phyloP scores from a whole-genome alignment of 257 asterid species.

The Cinchona pubescens region DNA sequence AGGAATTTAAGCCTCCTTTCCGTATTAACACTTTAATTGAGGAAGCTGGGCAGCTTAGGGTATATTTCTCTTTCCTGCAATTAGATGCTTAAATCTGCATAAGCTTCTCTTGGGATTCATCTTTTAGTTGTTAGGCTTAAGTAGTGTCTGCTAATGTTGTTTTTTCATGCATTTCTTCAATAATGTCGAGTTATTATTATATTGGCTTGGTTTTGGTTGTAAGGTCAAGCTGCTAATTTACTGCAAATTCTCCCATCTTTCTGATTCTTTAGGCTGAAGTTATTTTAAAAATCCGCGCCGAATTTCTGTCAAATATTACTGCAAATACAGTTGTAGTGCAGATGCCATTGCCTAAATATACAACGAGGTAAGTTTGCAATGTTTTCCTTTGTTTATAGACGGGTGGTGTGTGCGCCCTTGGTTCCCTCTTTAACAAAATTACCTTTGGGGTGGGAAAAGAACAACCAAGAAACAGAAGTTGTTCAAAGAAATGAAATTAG shows the following conservation, averaged over 20 bases:
- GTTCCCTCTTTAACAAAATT: not conserved
- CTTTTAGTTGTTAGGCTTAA: not conserved
- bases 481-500: not conserved
- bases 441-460: not conserved
- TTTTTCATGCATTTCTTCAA: not conserved
- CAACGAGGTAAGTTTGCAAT: slow-evolving; percentile 56
- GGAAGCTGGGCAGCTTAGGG: slow-evolving; percentile 92
- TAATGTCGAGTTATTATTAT: not conserved
- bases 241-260: not conserved
- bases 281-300: slow-evolving; percentile 88
- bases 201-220: not conserved
- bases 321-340: slow-evolving; percentile 86
- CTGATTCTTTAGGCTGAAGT: slow-evolving; percentile 79
- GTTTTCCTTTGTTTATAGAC: not conserved
- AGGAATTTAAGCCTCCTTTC: slow-evolving; percentile 99
- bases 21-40: slow-evolving; percentile 82
- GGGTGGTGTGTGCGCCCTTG: not conserved
- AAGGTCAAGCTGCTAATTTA: not conserved
- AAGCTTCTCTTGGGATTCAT: not conserved
- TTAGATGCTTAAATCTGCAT: not conserved
- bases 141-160: not conserved
- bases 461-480: not conserved
- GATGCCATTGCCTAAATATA: slow-evolving; percentile 92
- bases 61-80: slow-evolving; percentile 22
- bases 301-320: slow-evolving; percentile 77